Base-by-base conservation (phyloP, 208 protist genomes). In the Leishmania turanica region DNA sequence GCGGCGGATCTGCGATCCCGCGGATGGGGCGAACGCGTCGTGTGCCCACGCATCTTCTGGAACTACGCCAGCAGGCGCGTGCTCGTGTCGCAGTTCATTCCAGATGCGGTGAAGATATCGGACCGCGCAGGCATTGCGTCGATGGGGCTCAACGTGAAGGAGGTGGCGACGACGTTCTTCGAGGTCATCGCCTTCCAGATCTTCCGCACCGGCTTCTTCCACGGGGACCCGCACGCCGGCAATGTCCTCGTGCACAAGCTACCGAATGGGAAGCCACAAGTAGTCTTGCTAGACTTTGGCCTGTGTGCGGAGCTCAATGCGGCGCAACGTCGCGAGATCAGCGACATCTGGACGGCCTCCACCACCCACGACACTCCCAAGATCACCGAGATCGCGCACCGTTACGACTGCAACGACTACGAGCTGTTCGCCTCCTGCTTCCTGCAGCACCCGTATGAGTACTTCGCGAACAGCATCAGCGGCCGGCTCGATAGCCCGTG, bases 211-310 rank as follows among this genome's bases (percentile, higher is more conserved):
- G 98, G 98, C 51, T 99, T 98, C 87, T 91, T 99, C 34, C 98
- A 99, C 83, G 96, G 88, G 45, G 97, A 99, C 82, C 94, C 94
- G 24, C 98, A 99, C 80, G 97, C 97, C 6, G 97, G 97, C 56
- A 99, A 99, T 84, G 83, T 99, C 62, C 87, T 99, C n/a, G 94
- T 99, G 60, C 92, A 92, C 42, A 74, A 78, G 69, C 78, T 89
- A 34, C 85, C 88, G 11, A 90, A 91, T 65, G 89, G 89, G 54
- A 65, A 83, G 74, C 84, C 91, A 62, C 94, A 97, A 77, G 94
- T 97, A 70, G 92, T 98, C 53, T 78, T 99, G 27, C 89, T 99
- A 0, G 98, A 99, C 85, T 98, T 99, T 88, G 98, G 98, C 3
- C 92, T 99, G 8, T 99, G 99, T 79, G 93, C 91, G 13, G 87